Evolutionary conservation across 176 grass and related monocot genomes (phyloP), one percentile per base, ranked within the genome.

Genomic region (Raddia distichophylla): DNA sequence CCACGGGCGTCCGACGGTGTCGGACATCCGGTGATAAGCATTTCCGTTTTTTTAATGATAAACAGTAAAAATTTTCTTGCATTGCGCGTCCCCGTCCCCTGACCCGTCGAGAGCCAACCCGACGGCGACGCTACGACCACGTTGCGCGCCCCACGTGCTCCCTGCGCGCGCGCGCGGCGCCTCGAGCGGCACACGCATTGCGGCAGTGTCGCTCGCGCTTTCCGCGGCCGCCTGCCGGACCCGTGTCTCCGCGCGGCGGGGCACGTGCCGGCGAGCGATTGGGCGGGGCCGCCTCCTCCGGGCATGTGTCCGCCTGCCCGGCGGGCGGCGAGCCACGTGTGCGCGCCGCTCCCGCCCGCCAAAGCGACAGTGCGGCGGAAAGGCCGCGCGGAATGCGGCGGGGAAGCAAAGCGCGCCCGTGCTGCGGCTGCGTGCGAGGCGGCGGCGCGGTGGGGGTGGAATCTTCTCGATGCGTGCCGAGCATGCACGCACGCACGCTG

Each of bases 261-360:
- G 40, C 83, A 64, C 83, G 75, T 79, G 58, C 75, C 83, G 61
- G 12, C 60, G 60, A 62, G 5, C 2, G 22, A 33, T 62, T 6
- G 2, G 60, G 4, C 57, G 47, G 3, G 4, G 50, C 5, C 18
- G 0, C 5, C 3, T 12, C 18, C 11, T 10, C 5, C 3, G 7
- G 75, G 68, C 76, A 80, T 56, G 75, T 80, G 57, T 71, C 58
- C 1, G 45, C n/a, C 42, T 13, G 33, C 2, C 19, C 62, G 74
- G 74, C 49, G 35, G 12, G 4, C 16, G 0, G 37, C 35, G 67
- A 47, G 2, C 76, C 83, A 79, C 83, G 84, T 72, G 61, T 1
- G 27, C 50, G 11, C 53, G n/a, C 34, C 73, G 11, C 53, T 43
- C 34, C 73, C 10, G 54, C 44, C 34, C n/a, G 14, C 60, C 68